A percentile compares a stretch with the other conserved stretches of the same genome.
Conservation (phyloP, 192 early-diverging fungal species). For the Podila epicladia region DNA sequence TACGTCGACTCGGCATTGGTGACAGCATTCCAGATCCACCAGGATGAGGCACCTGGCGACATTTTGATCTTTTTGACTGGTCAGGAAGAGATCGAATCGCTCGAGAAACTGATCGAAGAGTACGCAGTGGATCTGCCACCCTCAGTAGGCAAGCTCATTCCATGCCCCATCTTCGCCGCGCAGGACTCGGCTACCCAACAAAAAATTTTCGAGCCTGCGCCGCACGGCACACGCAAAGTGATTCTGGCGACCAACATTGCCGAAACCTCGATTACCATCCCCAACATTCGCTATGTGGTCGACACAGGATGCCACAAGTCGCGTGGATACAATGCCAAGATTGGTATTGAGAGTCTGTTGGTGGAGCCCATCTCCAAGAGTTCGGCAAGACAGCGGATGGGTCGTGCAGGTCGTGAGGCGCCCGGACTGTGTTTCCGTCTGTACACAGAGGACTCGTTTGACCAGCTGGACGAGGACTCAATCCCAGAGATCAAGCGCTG, state of each 20-base stretch:
- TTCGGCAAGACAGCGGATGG: slow-evolving; percentile 89
- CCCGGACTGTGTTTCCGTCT: slow-evolving; percentile 92
- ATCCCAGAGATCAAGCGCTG: slow-evolving; percentile 96
- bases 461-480: slow-evolving; percentile 77
- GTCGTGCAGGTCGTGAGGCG: slow-evolving; percentile 97
- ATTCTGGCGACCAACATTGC: slow-evolving; percentile 98
- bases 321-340: slow-evolving; percentile 86
- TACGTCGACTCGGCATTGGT: slow-evolving; percentile 92
- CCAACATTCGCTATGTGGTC: slow-evolving; percentile 93
- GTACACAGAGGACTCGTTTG: slow-evolving; percentile 88
- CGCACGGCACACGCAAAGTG: slow-evolving; percentile 87
- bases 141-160: slow-evolving; percentile 63
- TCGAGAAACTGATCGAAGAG: slow-evolving; percentile 85
- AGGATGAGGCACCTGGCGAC: slow-evolving; percentile 86
- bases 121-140: slow-evolving; percentile 71
- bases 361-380: slow-evolving; percentile 92
- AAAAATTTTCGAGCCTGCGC: slow-evolving; percentile 89
- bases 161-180: slow-evolving; percentile 94
- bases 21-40: slow-evolving; percentile 90
- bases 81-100: slow-evolving; percentile 94
- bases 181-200: slow-evolving; percentile 90
- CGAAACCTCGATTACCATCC: slow-evolving; percentile 97
- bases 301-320: slow-evolving; percentile 95
- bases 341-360: slow-evolving; percentile 90
- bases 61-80: slow-evolving; percentile 95